Evolutionary conservation across 2,329 filamentous ascomycete species (phyloP).

Genomic region (Epichloe hybrida): DNA sequence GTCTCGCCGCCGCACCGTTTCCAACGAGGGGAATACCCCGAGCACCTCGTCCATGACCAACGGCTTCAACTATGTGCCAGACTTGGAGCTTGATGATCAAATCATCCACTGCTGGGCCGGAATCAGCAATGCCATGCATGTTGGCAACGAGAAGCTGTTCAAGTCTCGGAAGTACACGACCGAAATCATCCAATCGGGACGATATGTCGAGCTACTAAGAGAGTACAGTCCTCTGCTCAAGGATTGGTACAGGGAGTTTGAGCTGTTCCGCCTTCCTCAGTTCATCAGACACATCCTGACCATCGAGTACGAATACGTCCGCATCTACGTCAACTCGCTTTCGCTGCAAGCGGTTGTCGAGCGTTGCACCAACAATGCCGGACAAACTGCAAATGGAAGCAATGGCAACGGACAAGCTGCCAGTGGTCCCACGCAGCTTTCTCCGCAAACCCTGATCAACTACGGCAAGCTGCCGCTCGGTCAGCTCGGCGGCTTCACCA

Average conservation of each 20-base stretch:
- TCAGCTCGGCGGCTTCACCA: conserved; percentile 48
- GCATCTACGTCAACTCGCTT: conserved; percentile 88
- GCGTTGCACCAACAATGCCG: conserved; percentile 67
- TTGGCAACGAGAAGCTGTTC: conserved; percentile 81
- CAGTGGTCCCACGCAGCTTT: conserved; percentile 25
- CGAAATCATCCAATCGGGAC: conserved; percentile 73
- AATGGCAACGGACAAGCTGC: conserved; percentile 19
- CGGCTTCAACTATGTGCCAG: conserved; percentile 51
- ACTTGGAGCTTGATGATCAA: conserved; percentile 53
- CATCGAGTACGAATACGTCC: conserved; percentile 92
- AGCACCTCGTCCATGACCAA: conserved; percentile 45
- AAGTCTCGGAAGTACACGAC: conserved; percentile 77
- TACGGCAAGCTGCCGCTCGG: conserved; percentile 51
- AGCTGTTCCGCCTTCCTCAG: conserved; percentile 55
- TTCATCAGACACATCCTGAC: conserved; percentile 64
- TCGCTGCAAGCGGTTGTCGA: conserved; percentile 92
- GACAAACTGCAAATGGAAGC: conserved; percentile 26
- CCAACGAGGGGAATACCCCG: conserved; percentile 44
- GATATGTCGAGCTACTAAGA: conserved; percentile 68
- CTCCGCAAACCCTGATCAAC: conserved; percentile 51
- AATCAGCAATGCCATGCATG: conserved; percentile 84
- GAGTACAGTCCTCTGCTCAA: conserved; percentile 67
- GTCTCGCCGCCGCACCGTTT: conserved; percentile 33
- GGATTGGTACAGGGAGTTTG: conserved; percentile 72
- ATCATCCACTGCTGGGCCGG: conserved; percentile 85